Evolutionary conservation across 306 rosid genomes (phyloP).

Genomic region (Castanea crenata): DNA sequence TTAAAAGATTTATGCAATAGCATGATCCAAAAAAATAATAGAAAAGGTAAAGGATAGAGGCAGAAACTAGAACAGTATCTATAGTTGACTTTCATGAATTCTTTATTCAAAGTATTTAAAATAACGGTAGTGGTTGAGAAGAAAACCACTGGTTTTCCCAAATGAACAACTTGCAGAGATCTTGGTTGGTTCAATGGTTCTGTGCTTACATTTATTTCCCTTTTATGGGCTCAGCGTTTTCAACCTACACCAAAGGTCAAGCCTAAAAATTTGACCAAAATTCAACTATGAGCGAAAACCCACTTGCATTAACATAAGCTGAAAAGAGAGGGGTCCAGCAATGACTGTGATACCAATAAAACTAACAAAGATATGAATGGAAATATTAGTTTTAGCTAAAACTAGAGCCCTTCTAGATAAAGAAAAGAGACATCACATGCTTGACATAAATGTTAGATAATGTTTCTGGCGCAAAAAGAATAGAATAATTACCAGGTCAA

Average conservation of each 20-base stretch:
- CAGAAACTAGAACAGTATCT: slow-evolving; percentile 16
- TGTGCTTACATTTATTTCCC: slow-evolving; percentile 6
- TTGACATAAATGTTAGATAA: slow-evolving; percentile 16
- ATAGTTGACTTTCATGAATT: slow-evolving; percentile 31
- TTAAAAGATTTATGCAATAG: slow-evolving; percentile 22
- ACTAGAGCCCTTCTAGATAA: slow-evolving; percentile 4
- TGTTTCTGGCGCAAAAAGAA: slow-evolving; percentile 4
- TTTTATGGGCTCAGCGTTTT: neutral
- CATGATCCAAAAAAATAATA: neutral
- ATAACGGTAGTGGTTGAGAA: slow-evolving; percentile 29
- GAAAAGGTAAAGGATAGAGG: neutral
- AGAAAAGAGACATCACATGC: slow-evolving; percentile 21
- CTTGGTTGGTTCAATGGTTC: slow-evolving; percentile 13
- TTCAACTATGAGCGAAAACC: slow-evolving; percentile 15
- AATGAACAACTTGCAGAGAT: slow-evolving; percentile 7
- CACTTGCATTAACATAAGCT: slow-evolving; percentile 15
- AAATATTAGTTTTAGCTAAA: slow-evolving; percentile 4
- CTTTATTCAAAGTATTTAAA: neutral
- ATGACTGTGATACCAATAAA: neutral
- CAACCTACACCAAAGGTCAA: slow-evolving; percentile 7
- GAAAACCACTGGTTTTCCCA: slow-evolving; percentile 10
- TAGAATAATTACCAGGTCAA: slow-evolving; percentile 14
- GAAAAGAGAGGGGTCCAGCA: neutral
- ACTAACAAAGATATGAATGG: slow-evolving; percentile 27
- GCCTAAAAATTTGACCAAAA: neutral